A percentile compares a stretch with the other conserved stretches of the same genome.
These are phyloP conservation scores for Exophiala oligosperma DNA, from an alignment of 2,329 filamentous ascomycete genomes.

Conservation along the genomic window DNA sequence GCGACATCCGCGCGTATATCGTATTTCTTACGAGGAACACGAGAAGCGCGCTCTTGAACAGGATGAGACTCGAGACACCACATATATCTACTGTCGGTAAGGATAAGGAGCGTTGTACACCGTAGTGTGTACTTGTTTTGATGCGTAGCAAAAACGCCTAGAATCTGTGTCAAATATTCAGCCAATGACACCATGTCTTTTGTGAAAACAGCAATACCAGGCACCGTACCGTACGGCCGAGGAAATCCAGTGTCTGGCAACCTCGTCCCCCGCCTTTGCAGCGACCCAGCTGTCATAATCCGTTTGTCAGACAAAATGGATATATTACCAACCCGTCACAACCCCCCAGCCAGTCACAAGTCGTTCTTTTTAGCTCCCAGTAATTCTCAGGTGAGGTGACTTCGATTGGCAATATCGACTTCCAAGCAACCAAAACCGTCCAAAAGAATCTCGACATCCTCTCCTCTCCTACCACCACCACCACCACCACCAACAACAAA, in stretches of 20 bases:
- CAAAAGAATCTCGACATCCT: slow-evolving; percentile 15
- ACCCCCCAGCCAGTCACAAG: neutral
- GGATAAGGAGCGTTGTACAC: neutral
- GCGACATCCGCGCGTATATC: slow-evolving; percentile 27
- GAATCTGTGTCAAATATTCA: neutral
- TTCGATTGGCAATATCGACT: slow-evolving; percentile 5
- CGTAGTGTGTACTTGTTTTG: neutral
- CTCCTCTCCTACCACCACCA: slow-evolving; percentile 1
- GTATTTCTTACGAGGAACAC: slow-evolving; percentile 2
- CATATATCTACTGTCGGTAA: neutral
- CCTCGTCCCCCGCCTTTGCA: too few relatives aligned
- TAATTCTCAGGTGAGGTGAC: slow-evolving; percentile 8
- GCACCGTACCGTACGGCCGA: neutral
- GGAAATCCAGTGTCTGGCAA: too few relatives aligned
- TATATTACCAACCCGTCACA: neutral
- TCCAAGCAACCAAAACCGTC: neutral
- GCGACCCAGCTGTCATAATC: too few relatives aligned
- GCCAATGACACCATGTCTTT: neutral
- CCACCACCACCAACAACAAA: too few relatives aligned
- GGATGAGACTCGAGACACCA: too few relatives aligned
- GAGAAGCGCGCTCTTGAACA: too few relatives aligned
- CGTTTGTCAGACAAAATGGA: too few relatives aligned
- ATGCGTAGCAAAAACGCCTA: slow-evolving; percentile 2
- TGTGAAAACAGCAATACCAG: neutral
- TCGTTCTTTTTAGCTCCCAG: slow-evolving; percentile 1